Base-by-base conservation (phyloP, 1,284 basidiomycete species). In the Ganoderma lucidum region DNA sequence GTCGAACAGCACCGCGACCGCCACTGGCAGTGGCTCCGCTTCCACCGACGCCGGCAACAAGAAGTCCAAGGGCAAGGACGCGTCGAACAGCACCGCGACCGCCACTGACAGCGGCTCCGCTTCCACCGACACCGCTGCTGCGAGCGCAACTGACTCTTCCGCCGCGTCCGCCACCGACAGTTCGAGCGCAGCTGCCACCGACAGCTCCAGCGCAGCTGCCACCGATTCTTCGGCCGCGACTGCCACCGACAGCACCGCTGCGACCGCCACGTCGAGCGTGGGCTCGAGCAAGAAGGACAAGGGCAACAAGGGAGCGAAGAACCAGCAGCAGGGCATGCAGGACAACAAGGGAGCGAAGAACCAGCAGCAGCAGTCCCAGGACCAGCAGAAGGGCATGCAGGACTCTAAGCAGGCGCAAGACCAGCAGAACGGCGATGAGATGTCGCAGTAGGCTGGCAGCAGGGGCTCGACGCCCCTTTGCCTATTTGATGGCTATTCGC, bases 201-300 rank as follows among this genome's bases (percentile, higher is more conserved):
- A 56, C 15, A 58, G 51, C 14, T 32, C 48, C 2, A 19, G 8
- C n/a, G 65, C 37, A 12, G 32, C 63, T 9, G 63, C n/a, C 37
- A 64, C 51, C 15, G 60, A 51, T 37, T 58, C 63, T 53, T 39
- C 58, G 15, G 62, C 55, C 32, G 69, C 63, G 1, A 59, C 55
- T 23, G 60, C 56, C 12, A 48, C 58, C 28, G 65, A 44, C 17
- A 17, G 15, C 17, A 17, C 64, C 8, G 44, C 42, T 30, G 64
- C 56, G 19, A 39, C 19, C 28, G 60, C 69, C 6, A 67, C 35
- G 6, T 48, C 48, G 48, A 51, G 23, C 17, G 42, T 15, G 4
- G 42, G 42, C 37, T 42, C 37, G 3, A 62, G 65, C 62, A 69
- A 69, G 67, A 64, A 64, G 68, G 30, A 51, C 48, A 65, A 66